Evolutionary conservation across 805 yeast genomes (phyloP), one percentile per base, ranked within the genome.

Genomic region (Saturnispora serradocipensis): DNA sequence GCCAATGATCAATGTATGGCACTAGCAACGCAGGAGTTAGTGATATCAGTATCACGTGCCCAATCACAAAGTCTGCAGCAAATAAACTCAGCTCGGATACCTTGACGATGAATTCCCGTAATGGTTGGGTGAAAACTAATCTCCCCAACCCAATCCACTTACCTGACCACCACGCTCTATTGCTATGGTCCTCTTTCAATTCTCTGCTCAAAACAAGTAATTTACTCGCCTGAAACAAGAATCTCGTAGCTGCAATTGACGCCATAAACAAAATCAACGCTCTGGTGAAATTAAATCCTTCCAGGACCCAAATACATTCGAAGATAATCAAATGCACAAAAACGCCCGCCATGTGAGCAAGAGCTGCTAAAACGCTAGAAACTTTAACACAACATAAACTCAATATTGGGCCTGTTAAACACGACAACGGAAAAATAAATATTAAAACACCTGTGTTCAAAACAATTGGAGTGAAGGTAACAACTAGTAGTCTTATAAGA

Each of bases 111-210:
- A 70, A 66, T 55, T 77, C 82, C 43, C 81, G 58, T 27, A 72
- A 34, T 2, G 77, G 77, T 57, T 76, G 80, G 0, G 77, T 71
- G 24, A 64, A 42, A 2, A 60, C 59, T 24, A 63, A 58, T 61
- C 67, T 63, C 3, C 70, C 73, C 25, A 67, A 61, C 3, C 57
- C 59, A 20, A 68, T 54, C 81, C 81, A 77, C 46, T 67, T 69
- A 0, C 81, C 81, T 1, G 79, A 71, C 80, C 81, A 77, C 80
- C 81, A 77, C 0, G 78, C 74, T 38, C 67, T 54, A 53, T 77
- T 75, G 1, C 73, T 58, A 43, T 59, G 57, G 54, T 73, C 75
- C 24, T 66, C 71, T 30, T 61, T 63, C 48, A 72, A 58, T 56
- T 77, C 82, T 52, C 75, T 62, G 1, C 76, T 70, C 20, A 76